Percentiles rank a stretch among this genome's conserved stretches.
These are phyloP conservation scores for Gnomoniopsis smithogilvyi DNA, from an alignment of 2,329 filamentous ascomycete genomes.

Conservation along the genomic window DNA sequence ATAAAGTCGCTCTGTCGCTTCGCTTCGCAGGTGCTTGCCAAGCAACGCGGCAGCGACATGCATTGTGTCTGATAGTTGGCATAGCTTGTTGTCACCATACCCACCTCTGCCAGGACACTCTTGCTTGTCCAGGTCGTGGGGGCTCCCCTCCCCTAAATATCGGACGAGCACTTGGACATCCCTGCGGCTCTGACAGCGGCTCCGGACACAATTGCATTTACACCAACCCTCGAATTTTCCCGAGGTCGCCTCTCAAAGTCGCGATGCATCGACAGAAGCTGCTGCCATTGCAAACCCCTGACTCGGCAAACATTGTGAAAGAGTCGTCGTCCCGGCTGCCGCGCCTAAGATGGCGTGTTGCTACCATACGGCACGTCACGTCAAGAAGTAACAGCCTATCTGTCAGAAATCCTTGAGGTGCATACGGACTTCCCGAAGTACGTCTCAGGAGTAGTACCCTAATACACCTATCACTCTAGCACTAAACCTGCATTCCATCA, in stretches of 20 bases:
- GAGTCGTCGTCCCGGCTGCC: not conserved
- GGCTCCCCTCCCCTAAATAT: not conserved
- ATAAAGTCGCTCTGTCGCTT: constrained; percentile 9
- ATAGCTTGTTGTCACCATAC: not conserved
- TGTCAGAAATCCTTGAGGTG: not conserved
- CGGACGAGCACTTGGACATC: not conserved
- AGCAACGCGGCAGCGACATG: too few relatives aligned
- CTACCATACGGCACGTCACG: not conserved
- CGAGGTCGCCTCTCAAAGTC: not conserved
- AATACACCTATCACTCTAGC: not conserved
- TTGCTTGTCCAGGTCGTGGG: not conserved
- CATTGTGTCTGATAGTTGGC: not conserved
- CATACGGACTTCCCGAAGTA: not conserved
- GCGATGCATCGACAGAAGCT: not conserved
- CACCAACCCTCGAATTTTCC: not conserved
- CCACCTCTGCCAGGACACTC: not conserved
- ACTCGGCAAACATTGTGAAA: not conserved
- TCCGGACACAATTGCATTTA: not conserved
- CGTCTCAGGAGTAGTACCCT: not conserved
- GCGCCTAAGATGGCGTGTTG: not conserved
- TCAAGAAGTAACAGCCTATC: not conserved
- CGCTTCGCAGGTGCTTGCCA: not conserved
- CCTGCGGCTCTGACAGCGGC: not conserved
- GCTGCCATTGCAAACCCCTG: not conserved
- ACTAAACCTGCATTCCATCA: not conserved